phyloP scores from a whole-genome alignment of 306 rosid genomes.

The Castanospermum australe region DNA sequence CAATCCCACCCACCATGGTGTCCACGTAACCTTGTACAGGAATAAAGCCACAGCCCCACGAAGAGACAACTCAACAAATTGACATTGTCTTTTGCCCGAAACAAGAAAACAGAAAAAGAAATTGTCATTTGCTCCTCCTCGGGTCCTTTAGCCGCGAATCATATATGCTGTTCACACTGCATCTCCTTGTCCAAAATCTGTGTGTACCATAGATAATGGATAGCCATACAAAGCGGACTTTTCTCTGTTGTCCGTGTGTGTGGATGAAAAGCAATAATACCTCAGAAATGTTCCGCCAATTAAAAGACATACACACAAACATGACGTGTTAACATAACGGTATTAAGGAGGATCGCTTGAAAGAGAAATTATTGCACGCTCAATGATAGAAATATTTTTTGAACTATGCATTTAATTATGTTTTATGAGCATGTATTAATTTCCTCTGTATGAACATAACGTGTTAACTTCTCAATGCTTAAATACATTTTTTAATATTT shows the following conservation, averaged over 20 bases:
- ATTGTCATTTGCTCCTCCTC: neutral
- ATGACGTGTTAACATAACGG: neutral
- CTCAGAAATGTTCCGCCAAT: neutral
- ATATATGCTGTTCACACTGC: neutral
- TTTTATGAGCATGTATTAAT: too few species aligned
- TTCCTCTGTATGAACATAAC: too few species aligned
- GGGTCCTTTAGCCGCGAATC: neutral
- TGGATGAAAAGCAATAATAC: neutral
- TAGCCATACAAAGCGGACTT: neutral
- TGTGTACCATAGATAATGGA: neutral
- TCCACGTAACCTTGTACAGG: conserved; percentile 1
- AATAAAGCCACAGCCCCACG: neutral
- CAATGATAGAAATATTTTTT: too few species aligned
- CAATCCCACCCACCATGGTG: neutral
- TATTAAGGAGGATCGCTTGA: neutral
- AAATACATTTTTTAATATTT: too few species aligned
- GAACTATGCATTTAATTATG: too few species aligned
- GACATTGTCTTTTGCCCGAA: too few species aligned
- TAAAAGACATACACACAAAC: neutral
- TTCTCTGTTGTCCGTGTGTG: conserved; percentile 16
- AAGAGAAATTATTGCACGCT: too few species aligned
- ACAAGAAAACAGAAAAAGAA: too few species aligned
- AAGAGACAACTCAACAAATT: neutral
- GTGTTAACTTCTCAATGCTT: too few species aligned
- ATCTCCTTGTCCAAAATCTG: neutral